Percentiles rank a stretch among this genome's conserved stretches.
These are phyloP conservation scores for Papilionanthe hybrid DNA, from an alignment of 116 monocot genomes.

Conservation along the genomic window DNA sequence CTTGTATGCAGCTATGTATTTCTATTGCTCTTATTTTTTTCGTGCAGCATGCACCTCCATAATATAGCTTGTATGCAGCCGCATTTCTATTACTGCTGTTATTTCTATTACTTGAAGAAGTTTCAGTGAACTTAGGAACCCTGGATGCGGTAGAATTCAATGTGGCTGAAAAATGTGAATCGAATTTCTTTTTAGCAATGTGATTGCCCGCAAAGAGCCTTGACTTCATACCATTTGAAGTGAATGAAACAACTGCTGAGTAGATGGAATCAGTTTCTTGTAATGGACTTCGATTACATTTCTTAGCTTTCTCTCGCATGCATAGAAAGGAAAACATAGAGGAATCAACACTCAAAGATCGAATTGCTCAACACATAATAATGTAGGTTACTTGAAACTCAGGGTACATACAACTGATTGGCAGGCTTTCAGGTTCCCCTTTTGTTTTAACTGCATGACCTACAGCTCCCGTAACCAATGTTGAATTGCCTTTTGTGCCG, in stretches of 20 bases:
- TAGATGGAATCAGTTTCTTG: conserved; percentile 16
- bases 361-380: neutral
- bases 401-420: conserved; percentile 28
- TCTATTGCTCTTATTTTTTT: conserved; percentile 22
- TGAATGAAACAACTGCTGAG: conserved; percentile 15
- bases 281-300: conserved; percentile 16
- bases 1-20: no score
- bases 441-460: conserved; percentile 28
- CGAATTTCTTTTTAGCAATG: conserved; percentile 20
- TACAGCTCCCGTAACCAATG: conserved; percentile 9
- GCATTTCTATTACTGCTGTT: no score
- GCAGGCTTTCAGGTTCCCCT: conserved; percentile 26
- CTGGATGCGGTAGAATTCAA: conserved; percentile 24
- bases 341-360: neutral
- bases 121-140: conserved; percentile 22
- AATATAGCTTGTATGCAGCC: neutral
- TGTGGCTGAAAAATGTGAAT: conserved; percentile 28
- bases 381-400: neutral
- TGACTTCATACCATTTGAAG: conserved; percentile 29
- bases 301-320: conserved; percentile 33
- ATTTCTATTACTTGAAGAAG: no score
- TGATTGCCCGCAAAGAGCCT: conserved; percentile 16
- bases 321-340: neutral
- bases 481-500: conserved; percentile 16
- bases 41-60: conserved; percentile 18